Base-by-base conservation (phyloP, 2,329 filamentous ascomycete genomes). In the Colletotrichum liaoningense region DNA sequence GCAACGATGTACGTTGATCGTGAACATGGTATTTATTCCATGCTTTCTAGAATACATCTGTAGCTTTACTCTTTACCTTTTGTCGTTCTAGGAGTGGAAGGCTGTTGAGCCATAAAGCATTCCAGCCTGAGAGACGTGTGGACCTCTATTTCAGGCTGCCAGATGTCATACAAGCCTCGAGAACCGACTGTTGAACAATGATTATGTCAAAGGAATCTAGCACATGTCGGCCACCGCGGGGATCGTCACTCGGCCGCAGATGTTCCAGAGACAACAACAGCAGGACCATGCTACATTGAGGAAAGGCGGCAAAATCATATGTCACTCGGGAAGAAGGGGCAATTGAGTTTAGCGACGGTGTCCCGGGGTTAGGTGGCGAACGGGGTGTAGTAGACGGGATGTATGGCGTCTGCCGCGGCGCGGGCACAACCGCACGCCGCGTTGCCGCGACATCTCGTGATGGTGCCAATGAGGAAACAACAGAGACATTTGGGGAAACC, bases 391-490 rank as follows among this genome's bases (percentile, higher is more conserved):
- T 49, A n/a, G 42, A 49, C 42, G 19, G 42, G 42, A 49, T n/a
- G 7, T 49, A 7, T 49, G 42, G 42, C 42, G 42, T 49, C 42
- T 49, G 42, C 19, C 42, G 42, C 16, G 67, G 58, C 66, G 58
- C 58, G 24, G 56, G 22, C 16, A 30, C 56, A 19, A n/a, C 55
- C 62, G 68, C 52, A 49, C 16, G 42, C 42, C 24, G 38, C 26
- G 38, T n/a, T 49, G 38, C 52, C 38, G 65, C 54, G 65, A 69
- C 22, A 4, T 46, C 55, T 68, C 49, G 49, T 46, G 64, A 2
- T 33, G 12, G 55, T 26, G 57, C 46, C 68, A 71, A 67, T 71
- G 26, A 67, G 1, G 22, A 56, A 26, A 35, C 12, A 7, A 3
- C 14, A 33, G 26, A 30, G 5, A 49, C n/a, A 38, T 42, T 42